Evolutionary conservation across 2,329 filamentous ascomycete genomes (phyloP), one percentile per base, ranked within the genome.

Genomic region (Harringtonia aguacate): DNA sequence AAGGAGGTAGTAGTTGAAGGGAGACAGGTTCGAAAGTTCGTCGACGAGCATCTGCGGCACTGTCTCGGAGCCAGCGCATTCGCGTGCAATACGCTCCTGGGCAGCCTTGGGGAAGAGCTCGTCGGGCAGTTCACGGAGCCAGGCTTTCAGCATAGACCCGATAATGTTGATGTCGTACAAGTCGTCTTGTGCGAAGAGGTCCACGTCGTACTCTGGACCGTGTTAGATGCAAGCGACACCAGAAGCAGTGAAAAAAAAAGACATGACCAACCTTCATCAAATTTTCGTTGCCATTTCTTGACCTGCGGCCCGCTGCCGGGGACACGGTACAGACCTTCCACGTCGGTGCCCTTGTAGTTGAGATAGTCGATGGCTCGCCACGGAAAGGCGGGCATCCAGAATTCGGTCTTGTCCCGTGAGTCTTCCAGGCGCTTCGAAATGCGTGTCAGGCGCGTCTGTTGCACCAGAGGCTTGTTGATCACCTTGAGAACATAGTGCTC

Each of bases 91-190:
- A 48, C 81, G 77, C 46, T 86, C 81, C 61, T 97, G 90, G 0
- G 81, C 79, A 29, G 74, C 73, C 58, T 92, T 94, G 1, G 90
- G 90, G 56, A 97, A 87, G 36, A 97, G 78, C 58, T 95, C 89
- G 53, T 95, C 88, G 1, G 89, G 90, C n/a, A 95, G 71, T 60
- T 95, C 86, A 48, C 90, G 84, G 28, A 97, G 75, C 90, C 90
- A 97, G 18, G 86, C 86, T 60, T 97, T 97, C 55, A 97, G 84
- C 77, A 97, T 84, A 3, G 90, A 95, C 33, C 87, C 88, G 54
- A 97, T 86, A 46, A 92, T 94, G 62, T 95, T 95, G 61, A 95
- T 94, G 59, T 97, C 90, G 60, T 95, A 94, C 4, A 95, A 73
- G 50, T 94, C 86, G 6, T 82, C 74, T 56, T 90, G 85, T 39